These are phyloP conservation scores for Fusarium tanahbumbuense DNA, from an alignment of 2,329 filamentous ascomycete genomes.

Conservation along the genomic window DNA sequence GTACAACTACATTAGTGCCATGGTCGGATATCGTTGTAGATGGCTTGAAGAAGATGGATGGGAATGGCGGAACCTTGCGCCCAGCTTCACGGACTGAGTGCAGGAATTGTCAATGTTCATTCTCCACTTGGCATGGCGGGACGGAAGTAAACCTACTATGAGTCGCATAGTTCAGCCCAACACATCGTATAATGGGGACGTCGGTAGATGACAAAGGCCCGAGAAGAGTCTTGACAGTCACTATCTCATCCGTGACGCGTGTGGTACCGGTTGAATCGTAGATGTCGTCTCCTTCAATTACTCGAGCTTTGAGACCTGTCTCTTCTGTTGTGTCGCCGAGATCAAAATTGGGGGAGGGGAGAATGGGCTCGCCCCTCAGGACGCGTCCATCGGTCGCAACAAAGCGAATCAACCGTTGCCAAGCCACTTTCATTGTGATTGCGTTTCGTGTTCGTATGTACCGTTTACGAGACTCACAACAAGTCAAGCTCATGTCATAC, in stretches of 20 bases:
- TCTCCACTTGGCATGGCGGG: background rate
- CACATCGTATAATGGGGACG: conserved; percentile 67
- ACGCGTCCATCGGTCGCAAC: conserved; percentile 61
- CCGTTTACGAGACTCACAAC: background rate
- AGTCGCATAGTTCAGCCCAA: conserved; percentile 70
- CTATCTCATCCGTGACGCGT: conserved; percentile 64
- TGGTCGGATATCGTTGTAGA: conserved; percentile 54
- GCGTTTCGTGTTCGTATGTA: background rate
- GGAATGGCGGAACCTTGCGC: conserved; percentile 61
- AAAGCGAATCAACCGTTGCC: conserved; percentile 67
- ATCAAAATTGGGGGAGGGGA: conserved; percentile 58
- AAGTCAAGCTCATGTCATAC: background rate
- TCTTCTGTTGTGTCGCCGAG: conserved; percentile 56
- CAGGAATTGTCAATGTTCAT: background rate
- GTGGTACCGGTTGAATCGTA: conserved; percentile 61
- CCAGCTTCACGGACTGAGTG: conserved; percentile 62
- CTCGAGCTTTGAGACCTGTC: conserved; percentile 62
- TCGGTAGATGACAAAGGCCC: conserved; percentile 63
- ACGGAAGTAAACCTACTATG: conserved; percentile 56
- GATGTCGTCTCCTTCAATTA: conserved; percentile 63
- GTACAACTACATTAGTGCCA: conserved; percentile 56
- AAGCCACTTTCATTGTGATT: conserved; percentile 50
- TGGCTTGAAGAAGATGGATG: conserved; percentile 63
- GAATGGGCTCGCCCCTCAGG: conserved; percentile 65
- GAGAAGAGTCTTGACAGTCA: conserved; percentile 64